phyloP scores from a whole-genome alignment of 2,329 filamentous ascomycete genomes.

The Fusarium sp. region DNA sequence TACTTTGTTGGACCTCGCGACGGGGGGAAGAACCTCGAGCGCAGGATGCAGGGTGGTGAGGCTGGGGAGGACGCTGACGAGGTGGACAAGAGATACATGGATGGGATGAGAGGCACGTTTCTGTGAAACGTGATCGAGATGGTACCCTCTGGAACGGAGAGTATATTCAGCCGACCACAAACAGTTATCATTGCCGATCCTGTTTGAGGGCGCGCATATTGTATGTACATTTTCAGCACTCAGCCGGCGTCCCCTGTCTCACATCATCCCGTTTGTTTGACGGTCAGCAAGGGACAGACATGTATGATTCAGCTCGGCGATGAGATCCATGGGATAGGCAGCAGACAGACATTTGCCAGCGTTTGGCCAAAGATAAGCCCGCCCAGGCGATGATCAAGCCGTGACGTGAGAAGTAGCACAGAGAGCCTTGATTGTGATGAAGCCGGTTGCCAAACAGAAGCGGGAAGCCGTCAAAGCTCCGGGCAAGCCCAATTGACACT shows the following conservation, averaged over 20 bases:
- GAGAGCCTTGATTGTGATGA: background rate
- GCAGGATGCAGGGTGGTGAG: constrained; percentile 15
- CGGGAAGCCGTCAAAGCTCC: background rate
- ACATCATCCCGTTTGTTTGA: constrained; percentile 35
- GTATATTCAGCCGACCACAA: background rate
- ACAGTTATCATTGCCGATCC: background rate
- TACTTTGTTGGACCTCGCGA: constrained; percentile 20
- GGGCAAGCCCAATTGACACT: background rate
- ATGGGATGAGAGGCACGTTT: constrained; percentile 28
- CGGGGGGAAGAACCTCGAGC: constrained; percentile 7
- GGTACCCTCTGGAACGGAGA: background rate
- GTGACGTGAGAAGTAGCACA: constrained; percentile 28
- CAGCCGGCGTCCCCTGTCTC: constrained; percentile 26
- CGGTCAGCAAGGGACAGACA: constrained; percentile 30
- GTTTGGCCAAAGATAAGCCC: background rate
- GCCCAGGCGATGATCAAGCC: constrained; percentile 22
- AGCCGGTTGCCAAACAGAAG: background rate
- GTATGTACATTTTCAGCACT: constrained; percentile 12
- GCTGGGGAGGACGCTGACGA: constrained; percentile 1
- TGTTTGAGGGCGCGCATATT: background rate
- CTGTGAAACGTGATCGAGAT: constrained; percentile 35
- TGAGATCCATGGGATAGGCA: background rate
- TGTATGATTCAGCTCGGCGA: background rate
- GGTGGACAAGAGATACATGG: constrained; percentile 29
- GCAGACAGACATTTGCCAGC: background rate